phyloP scores from a whole-genome alignment of 176 grass and related monocot species.

The Carex cristatella region DNA sequence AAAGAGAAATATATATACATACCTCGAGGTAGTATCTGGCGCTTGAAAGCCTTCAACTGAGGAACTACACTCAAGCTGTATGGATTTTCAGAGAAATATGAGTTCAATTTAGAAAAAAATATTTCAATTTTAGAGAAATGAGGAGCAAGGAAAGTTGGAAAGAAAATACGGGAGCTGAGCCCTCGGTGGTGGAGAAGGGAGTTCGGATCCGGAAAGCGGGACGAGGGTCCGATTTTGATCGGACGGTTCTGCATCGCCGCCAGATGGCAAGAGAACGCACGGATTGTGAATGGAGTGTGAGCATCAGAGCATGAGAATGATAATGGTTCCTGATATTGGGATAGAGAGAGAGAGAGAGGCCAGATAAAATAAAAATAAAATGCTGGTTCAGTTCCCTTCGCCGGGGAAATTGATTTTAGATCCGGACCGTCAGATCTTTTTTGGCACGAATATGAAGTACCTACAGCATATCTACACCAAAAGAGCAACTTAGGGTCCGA shows the following conservation, averaged over 20 bases:
- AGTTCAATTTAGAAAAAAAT: not conserved
- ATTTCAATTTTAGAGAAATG: not conserved
- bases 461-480: too few relatives aligned
- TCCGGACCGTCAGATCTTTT: too few relatives aligned
- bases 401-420: too few relatives aligned
- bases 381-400: too few relatives aligned
- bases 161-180: not conserved
- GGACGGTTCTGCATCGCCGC: constrained; percentile 3
- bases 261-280: not conserved
- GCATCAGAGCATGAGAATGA: not conserved
- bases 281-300: not conserved
- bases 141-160: not conserved
- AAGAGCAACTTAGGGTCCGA: too few relatives aligned
- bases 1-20: not conserved
- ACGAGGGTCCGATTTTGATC: constrained; percentile 8
- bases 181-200: constrained; percentile 7
- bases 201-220: constrained; percentile 1
- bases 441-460: too few relatives aligned
- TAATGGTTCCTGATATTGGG: not conserved
- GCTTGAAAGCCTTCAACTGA: constrained; percentile 43
- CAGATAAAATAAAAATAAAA: too few relatives aligned
- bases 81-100: constrained; percentile 8
- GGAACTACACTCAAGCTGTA: constrained; percentile 50
- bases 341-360: too few relatives aligned
- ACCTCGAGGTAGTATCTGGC: constrained; percentile 29